These are phyloP conservation scores for Sutorius australiensis DNA, from an alignment of 768 basidiomycete genomes.

Conservation along the genomic window DNA sequence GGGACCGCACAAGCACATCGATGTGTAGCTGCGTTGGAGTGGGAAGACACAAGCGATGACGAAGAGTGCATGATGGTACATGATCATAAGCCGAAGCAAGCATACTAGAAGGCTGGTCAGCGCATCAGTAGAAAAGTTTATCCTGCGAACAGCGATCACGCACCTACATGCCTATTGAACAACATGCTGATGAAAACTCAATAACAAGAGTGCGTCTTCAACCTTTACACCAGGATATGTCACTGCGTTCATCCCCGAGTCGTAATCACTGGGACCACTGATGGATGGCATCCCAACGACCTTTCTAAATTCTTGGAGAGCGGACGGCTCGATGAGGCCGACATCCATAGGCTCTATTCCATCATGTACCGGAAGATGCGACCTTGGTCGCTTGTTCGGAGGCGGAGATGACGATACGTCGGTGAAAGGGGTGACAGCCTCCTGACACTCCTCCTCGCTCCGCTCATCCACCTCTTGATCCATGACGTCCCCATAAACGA, in stretches of 20 bases:
- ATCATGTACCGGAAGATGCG: conserved; percentile 31
- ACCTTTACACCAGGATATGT: conserved; percentile 55
- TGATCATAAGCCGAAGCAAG: conserved; percentile 11
- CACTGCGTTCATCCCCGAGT: conserved; percentile 25
- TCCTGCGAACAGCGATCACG: conserved; percentile 1
- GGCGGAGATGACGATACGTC: conserved; percentile 42
- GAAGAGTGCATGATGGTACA: conserved; percentile 20
- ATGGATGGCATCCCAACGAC: conserved; percentile 26
- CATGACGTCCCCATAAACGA: conserved; percentile 41
- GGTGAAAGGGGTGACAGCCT: conserved; percentile 71
- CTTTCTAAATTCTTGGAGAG: conserved; percentile 50
- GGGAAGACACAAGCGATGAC: conserved; percentile 7
- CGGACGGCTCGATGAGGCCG: conserved; percentile 37
- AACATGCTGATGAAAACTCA: conserved; percentile 69
- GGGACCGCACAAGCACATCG: conserved; percentile 7
- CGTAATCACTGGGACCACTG: conserved; percentile 23
- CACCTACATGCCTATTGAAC: conserved; percentile 43
- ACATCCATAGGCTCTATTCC: conserved; percentile 31
- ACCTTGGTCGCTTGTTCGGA: conserved; percentile 29
- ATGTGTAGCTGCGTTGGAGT: conserved; percentile 9
- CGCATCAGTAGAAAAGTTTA: conserved; percentile 8
- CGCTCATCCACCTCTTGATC: conserved; percentile 47
- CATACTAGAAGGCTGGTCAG: conserved; percentile 13
- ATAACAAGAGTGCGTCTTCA: conserved; percentile 70
- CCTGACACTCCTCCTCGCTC: conserved; percentile 71